These are phyloP conservation scores for Calonectria multiphialidica DNA, from an alignment of 2,329 filamentous ascomycete genomes.

Conservation along the genomic window DNA sequence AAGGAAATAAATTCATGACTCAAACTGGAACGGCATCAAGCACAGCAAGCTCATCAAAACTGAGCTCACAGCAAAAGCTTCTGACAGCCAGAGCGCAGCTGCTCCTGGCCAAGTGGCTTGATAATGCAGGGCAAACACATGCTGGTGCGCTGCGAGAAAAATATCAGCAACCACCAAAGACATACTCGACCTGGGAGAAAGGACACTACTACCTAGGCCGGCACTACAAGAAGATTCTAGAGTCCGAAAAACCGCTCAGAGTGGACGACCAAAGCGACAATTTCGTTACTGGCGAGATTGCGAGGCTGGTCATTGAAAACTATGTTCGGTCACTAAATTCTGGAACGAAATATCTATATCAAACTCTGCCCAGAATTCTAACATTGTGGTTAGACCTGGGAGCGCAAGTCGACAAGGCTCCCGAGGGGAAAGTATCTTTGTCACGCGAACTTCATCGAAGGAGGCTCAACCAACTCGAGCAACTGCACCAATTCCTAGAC, in stretches of 20 bases:
- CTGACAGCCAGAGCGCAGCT: constrained; percentile 85
- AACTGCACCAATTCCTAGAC: constrained; percentile 79
- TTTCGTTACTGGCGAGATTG: constrained; percentile 84
- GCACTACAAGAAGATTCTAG: constrained; percentile 96
- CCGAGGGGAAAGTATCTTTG: constrained; percentile 65
- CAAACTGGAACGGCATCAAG: constrained; percentile 53
- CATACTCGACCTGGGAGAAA: constrained; percentile 86
- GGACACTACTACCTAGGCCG: constrained; percentile 97
- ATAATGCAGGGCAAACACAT: constrained; percentile 93
- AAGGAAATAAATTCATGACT: constrained; percentile 79
- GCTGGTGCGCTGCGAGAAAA: constrained; percentile 82
- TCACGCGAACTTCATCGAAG: constrained; percentile 65
- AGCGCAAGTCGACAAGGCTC: constrained; percentile 75
- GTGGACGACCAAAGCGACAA: constrained; percentile 81
- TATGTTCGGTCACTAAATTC: constrained; percentile 88
- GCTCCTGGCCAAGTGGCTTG: constrained; percentile 95
- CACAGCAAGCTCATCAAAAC: constrained; percentile 47
- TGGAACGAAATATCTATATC: constrained; percentile 95
- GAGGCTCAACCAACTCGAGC: constrained; percentile 74
- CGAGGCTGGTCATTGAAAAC: constrained; percentile 92
- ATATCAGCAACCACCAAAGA: constrained; percentile 85
- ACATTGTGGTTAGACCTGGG: constrained; percentile 96
- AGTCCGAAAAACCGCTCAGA: constrained; percentile 85
- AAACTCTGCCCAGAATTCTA: constrained; percentile 90
- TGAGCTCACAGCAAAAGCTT: constrained; percentile 66